Evolutionary conservation across 2,329 filamentous ascomycete genomes (phyloP).

Genomic region (Cytospora piceicola): DNA sequence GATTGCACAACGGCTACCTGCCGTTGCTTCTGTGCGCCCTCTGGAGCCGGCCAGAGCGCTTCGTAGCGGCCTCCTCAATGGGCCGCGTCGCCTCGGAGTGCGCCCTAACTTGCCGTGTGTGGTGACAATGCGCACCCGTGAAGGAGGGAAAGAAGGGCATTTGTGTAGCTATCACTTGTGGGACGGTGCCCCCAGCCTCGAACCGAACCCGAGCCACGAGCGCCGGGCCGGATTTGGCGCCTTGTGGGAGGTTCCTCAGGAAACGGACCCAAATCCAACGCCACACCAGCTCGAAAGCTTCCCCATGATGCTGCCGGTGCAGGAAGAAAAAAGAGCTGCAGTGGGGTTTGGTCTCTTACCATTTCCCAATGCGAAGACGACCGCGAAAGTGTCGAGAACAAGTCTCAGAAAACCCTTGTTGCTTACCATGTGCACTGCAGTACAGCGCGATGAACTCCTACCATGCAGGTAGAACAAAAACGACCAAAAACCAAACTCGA

Average conservation of each 20-base stretch:
- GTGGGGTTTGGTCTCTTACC: neutral
- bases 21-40: conserved; percentile 22
- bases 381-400: conserved; percentile 14
- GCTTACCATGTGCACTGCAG: neutral
- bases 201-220: conserved; percentile 23
- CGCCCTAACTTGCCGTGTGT: conserved; percentile 14
- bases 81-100: conserved; percentile 17
- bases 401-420: neutral
- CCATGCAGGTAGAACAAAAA: conserved; percentile 8
- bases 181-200: conserved; percentile 21
- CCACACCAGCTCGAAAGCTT: neutral
- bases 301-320: neutral
- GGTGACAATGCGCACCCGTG: conserved; percentile 1
- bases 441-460: neutral
- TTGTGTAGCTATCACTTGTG: conserved; percentile 16
- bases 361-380: conserved; percentile 11
- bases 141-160: neutral
- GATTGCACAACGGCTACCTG: conserved; percentile 24
- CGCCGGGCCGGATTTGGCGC: conserved; percentile 28
- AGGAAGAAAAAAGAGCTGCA: too few species aligned
- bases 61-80: conserved; percentile 11
- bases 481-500: neutral
- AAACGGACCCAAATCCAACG: conserved; percentile 30
- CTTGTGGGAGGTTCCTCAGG: conserved; percentile 30
- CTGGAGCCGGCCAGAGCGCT: conserved; percentile 14